These are phyloP conservation scores for Serendipita sp. DNA, from an alignment of 768 basidiomycete genomes.

Conservation along the genomic window DNA sequence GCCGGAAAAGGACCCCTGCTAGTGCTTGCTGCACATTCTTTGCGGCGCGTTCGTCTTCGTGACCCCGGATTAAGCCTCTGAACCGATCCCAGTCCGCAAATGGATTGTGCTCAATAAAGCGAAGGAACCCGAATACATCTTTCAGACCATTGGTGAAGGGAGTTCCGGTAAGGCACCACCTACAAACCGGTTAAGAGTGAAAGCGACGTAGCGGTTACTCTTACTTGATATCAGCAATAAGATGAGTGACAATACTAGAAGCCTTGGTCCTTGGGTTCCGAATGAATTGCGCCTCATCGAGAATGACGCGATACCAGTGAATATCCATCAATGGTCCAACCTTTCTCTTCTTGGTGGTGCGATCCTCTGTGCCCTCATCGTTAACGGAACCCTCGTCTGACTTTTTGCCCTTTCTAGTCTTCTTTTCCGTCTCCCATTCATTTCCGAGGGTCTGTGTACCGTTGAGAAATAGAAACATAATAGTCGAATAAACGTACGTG, in stretches of 20 bases:
- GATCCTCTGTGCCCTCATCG: constrained; percentile 11
- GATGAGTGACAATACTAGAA: constrained; percentile 37
- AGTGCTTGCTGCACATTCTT: constrained; percentile 45
- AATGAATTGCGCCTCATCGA: constrained; percentile 70
- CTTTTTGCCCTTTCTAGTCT: constrained; percentile 17
- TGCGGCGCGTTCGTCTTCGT: constrained; percentile 23
- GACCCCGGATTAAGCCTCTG: constrained; percentile 16
- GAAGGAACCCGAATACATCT: constrained; percentile 34
- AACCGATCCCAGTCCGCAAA: constrained; percentile 27
- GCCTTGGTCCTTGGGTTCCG: constrained; percentile 35
- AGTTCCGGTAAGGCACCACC: constrained; percentile 22
- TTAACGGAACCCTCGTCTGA: constrained; percentile 14
- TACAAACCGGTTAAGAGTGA: neutral
- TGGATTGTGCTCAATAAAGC: constrained; percentile 20
- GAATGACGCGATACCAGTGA: constrained; percentile 51
- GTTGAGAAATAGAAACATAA: neutral
- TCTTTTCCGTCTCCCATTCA: constrained; percentile 13
- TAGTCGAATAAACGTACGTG: constrained; percentile 13
- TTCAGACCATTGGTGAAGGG: constrained; percentile 46
- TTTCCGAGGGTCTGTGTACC: constrained; percentile 13
- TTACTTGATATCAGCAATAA: constrained; percentile 41
- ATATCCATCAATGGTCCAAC: constrained; percentile 44
- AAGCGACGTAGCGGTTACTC: neutral
- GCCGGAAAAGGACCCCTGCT: constrained; percentile 35
- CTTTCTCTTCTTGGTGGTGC: constrained; percentile 10